Evolutionary conservation across 2,329 filamentous ascomycete genomes (phyloP), one percentile per base, ranked within the genome.

Genomic region (Ilyonectria sp.): DNA sequence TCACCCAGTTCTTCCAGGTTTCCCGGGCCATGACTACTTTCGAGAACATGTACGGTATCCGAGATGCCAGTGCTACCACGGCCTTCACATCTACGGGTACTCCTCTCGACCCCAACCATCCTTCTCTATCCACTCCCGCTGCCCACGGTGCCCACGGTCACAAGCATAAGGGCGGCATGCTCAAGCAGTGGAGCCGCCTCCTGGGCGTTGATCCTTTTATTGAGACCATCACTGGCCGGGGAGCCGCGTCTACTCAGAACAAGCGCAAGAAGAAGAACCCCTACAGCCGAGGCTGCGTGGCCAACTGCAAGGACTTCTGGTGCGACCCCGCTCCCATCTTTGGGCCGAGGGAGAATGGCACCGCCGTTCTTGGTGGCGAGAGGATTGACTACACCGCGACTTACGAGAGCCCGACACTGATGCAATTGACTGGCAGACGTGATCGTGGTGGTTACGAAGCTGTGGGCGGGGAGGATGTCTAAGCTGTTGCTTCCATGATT

Each of bases 241-340:
- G 93, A 59, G 93, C 93, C 0, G 91, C 92, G 6, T 85, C 85
- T 3, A 81, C 82, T 26, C 81, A 84, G 79, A 83, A 86, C 78
- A 84, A 85, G 82, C 86, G 84, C 73, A 82, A 86, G 70, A 87
- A 87, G 78, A 86, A 86, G 71, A 99, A 98, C 79, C 95, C 95
- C 0, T 99, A 95, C 80, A 95, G 91, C 65, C 87, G 91, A 35
- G 96, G 96, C 8, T 86, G 94, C 44, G 74, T 97, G n/a, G 89
- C 91, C 66, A 99, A 99, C 78, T 99, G 96, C 82, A 92, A 90
- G 72, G 97, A 99, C 81, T 99, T 99, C 79, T 98, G 95, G 94
- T 95, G 93, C 76, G 96, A 98, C 78, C 90, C 93, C 2, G 91
- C 93, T 2, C 93, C 95, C 0, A 80, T 97, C 19, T 95, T 97